Evolutionary conservation across 352 stramenopile species (phyloP), one percentile per base, ranked within the genome.

Genomic region (Phytophthora palmivora): DNA sequence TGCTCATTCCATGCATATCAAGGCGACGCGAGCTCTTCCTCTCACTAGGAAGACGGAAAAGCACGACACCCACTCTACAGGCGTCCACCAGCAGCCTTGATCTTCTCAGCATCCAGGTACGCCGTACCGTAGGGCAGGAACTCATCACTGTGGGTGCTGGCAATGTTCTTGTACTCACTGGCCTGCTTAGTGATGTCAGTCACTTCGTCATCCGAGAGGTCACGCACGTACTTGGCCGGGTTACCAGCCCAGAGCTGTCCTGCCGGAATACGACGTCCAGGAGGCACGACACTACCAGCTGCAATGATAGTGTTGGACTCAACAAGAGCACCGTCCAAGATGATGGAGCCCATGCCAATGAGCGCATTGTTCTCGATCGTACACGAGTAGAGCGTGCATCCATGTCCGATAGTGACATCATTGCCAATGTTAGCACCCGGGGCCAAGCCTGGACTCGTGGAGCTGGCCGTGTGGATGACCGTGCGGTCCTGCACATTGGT

Each of bases 401-500:
- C 87, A 73, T 99, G 96, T 63, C 88, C 95, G 41, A 99, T 93
- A 16, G 95, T 98, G 26, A 98, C 95, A 65, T 98, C 94, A 64
- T 98, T 97, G 57, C 97, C 96, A 70, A 99, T 98, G 55, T 90
- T 94, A 26, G 89, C 84, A 42, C 90, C 91, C 21, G 94, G 87
- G 21, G 89, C 79, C 32, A 95, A 67, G 19, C 88, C 87, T 8
- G 87, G 82, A 28, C 65, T 87, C 33, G 78, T 86, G 22, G 84
- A 91, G 64, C 83, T 95, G 52, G 94, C 84, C 59, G 94, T 98
- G 76, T 95, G 87, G 70, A 99, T 96, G 49, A 99, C 93, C 47
- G 90, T 96, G 52, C 89, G 90, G 84, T 99, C 97, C 84, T 98
- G 97, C 49, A 99, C 89, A 77, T 99, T 99, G 30, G 95, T 98